Evolutionary conservation across 148 eudicot genomes (phyloP).

Genomic region (Oxyria digyna): DNA sequence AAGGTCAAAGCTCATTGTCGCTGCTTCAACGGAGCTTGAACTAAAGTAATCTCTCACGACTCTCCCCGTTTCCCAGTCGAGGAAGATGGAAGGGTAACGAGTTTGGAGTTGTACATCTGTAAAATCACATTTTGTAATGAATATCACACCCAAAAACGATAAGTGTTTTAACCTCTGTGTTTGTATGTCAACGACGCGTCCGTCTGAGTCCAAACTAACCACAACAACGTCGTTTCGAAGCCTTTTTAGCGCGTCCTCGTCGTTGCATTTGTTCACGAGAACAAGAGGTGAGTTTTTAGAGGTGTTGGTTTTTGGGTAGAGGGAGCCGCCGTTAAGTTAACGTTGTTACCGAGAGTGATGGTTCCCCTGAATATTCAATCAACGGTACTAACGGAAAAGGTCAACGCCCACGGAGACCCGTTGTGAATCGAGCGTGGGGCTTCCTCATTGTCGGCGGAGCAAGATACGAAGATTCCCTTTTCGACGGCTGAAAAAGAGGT

Average conservation of each 20-base stretch:
- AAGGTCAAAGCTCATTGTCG: slow-evolving; percentile 7
- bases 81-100: slow-evolving; percentile 18
- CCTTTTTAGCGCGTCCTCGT: slow-evolving; percentile 7
- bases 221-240: slow-evolving; percentile 13
- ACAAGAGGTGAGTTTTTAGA: slow-evolving; percentile 5
- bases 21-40: not conserved
- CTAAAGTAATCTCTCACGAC: slow-evolving; percentile 16
- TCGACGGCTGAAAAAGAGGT: slow-evolving; percentile 3
- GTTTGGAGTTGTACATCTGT: slow-evolving; percentile 12
- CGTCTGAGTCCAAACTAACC: slow-evolving; percentile 25
- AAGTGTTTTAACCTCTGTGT: too few species aligned
- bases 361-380: slow-evolving; percentile 23
- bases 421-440: slow-evolving; percentile 6
- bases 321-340: slow-evolving; percentile 15
- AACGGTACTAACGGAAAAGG: slow-evolving; percentile 30
- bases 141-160: slow-evolving; percentile 25
- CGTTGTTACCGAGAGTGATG: slow-evolving; percentile 21
- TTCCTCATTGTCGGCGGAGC: slow-evolving; percentile 8
- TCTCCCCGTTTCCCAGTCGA: slow-evolving; percentile 17
- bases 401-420: slow-evolving; percentile 14
- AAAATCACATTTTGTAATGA: slow-evolving; percentile 26
- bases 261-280: slow-evolving; percentile 14
- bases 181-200: slow-evolving; percentile 14
- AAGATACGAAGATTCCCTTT: slow-evolving; percentile 8
- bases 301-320: slow-evolving; percentile 16